phyloP scores from a whole-genome alignment of 108 stramenopile species.

The Seminavis robusta region DNA sequence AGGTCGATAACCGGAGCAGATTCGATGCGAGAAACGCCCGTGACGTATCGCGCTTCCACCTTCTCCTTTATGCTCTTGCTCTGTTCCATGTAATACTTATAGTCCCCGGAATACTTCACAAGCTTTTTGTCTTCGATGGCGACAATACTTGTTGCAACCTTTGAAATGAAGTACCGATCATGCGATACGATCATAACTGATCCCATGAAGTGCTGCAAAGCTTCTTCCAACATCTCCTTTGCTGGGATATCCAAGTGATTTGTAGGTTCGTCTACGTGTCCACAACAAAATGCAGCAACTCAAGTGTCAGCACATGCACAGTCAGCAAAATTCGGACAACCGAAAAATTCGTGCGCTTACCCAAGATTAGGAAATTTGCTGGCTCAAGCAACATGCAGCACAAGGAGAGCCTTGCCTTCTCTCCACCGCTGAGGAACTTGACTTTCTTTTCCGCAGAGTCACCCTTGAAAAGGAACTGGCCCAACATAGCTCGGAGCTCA shows the following conservation, averaged over 20 bases:
- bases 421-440: conserved; percentile 87
- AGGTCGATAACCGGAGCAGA: conserved; percentile 69
- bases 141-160: conserved; percentile 92
- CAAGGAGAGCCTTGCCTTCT: conserved; percentile 91
- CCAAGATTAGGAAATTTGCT: conserved; percentile 88
- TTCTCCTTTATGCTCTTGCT: conserved; percentile 78
- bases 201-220: conserved; percentile 91
- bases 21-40: conserved; percentile 69
- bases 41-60: conserved; percentile 82
- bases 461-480: conserved; percentile 95
- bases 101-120: conserved; percentile 89
- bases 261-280: too few species aligned
- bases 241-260: conserved; percentile 76
- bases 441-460: conserved; percentile 93
- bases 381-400: conserved; percentile 94
- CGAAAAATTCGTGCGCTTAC: conserved; percentile 86
- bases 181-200: conserved; percentile 92
- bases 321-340: conserved; percentile 1
- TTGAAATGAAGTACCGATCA: conserved; percentile 96
- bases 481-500: conserved; percentile 88
- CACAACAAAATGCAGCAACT: too few species aligned
- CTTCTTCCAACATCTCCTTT: conserved; percentile 98
- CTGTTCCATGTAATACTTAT: conserved; percentile 93
- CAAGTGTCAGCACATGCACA: background rate
- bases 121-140: conserved; percentile 90